phyloP scores from a whole-genome alignment of 1,284 basidiomycete genomes.

The Leccinum insolens region DNA sequence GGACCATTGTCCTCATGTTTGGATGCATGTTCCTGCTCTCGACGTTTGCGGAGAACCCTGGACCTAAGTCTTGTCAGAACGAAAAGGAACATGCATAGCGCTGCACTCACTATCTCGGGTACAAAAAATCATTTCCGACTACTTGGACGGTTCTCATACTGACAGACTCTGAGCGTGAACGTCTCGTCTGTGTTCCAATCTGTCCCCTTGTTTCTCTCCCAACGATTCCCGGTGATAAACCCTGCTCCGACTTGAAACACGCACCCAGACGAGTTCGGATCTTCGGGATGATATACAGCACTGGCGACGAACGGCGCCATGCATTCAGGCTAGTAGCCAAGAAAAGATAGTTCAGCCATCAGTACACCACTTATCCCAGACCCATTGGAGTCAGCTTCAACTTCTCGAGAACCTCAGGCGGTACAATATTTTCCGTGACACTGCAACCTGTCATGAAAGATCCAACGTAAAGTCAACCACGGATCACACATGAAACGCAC shows the following conservation, averaged over 20 bases:
- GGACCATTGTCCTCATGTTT: not conserved
- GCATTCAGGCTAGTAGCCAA: slow-evolving; percentile 52
- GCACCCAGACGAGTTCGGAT: slow-evolving; percentile 83
- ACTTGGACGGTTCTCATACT: slow-evolving; percentile 46
- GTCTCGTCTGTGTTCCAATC: too few relatives aligned
- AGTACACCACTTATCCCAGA: not conserved
- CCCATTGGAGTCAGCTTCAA: slow-evolving; percentile 59
- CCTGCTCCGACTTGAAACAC: slow-evolving; percentile 93
- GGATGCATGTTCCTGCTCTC: slow-evolving; percentile 46
- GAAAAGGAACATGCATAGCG: too few relatives aligned
- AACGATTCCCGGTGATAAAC: slow-evolving; percentile 89
- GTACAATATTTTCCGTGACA: too few relatives aligned
- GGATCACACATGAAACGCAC: slow-evolving; percentile 47
- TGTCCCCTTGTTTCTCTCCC: slow-evolving; percentile 82
- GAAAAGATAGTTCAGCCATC: not conserved
- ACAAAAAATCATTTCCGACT: slow-evolving; percentile 81
- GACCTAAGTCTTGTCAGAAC: slow-evolving; percentile 32
- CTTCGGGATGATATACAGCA: slow-evolving; percentile 72
- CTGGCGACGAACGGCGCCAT: slow-evolving; percentile 84
- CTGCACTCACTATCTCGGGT: slow-evolving; percentile 69
- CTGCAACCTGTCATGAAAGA: too few relatives aligned
- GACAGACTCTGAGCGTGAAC: too few relatives aligned
- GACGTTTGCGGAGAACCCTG: slow-evolving; percentile 66
- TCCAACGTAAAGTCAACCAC: too few relatives aligned
- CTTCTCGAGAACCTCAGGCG: slow-evolving; percentile 84